phyloP scores from a whole-genome alignment of 1,284 basidiomycete species.

The Volvariella volvacea region DNA sequence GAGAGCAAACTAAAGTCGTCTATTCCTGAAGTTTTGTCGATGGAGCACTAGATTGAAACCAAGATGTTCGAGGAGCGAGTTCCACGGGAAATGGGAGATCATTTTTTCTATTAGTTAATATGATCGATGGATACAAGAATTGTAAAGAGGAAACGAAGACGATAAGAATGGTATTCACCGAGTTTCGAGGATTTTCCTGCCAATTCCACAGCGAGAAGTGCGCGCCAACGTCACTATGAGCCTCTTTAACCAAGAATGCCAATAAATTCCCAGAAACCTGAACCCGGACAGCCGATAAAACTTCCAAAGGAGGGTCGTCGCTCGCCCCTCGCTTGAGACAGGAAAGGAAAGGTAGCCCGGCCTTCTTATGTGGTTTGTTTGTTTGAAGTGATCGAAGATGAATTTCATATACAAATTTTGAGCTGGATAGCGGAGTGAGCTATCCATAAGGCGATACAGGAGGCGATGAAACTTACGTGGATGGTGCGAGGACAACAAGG shows the following conservation, averaged over 20 bases:
- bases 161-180: slow-evolving; percentile 21
- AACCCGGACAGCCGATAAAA: slow-evolving; percentile 36
- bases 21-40: slow-evolving; percentile 30
- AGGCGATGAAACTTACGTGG: slow-evolving; percentile 28
- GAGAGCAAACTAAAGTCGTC: slow-evolving; percentile 47
- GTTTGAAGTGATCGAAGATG: slow-evolving; percentile 42
- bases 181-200: slow-evolving; percentile 26
- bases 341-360: slow-evolving; percentile 27
- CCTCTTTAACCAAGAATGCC: slow-evolving; percentile 40
- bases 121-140: slow-evolving; percentile 3
- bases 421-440: slow-evolving; percentile 18
- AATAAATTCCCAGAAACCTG: slow-evolving; percentile 39
- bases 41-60: slow-evolving; percentile 24
- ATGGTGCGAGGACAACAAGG: slow-evolving; percentile 33
- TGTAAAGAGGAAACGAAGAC: background rate
- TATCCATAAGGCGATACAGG: slow-evolving; percentile 2
- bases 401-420: slow-evolving; percentile 34
- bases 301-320: slow-evolving; percentile 20
- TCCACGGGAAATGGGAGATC: too few species aligned
- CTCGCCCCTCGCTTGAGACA: slow-evolving; percentile 26
- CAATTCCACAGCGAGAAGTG: slow-evolving; percentile 43
- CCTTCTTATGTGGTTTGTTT: slow-evolving; percentile 40
- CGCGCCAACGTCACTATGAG: slow-evolving; percentile 27
- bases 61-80: slow-evolving; percentile 1
- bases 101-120: slow-evolving; percentile 1